Evolutionary conservation across 495 filamentous ascomycete species (phyloP), one percentile per base, ranked within the genome.

Genomic region (Penicillium coffeae): DNA sequence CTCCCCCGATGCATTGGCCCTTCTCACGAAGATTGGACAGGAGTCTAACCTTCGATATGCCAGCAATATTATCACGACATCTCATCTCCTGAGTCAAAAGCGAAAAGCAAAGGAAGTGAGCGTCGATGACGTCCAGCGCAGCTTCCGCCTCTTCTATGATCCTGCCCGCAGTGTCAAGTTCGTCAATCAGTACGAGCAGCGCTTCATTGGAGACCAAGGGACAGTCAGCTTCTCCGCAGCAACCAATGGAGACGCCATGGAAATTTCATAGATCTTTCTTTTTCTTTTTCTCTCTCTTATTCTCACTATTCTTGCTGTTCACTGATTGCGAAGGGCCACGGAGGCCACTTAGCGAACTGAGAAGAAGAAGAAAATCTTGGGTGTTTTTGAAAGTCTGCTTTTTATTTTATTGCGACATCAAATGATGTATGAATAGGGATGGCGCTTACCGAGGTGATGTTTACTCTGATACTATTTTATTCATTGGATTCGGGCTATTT

Each of bases 41-140:
- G 92, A 98, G 67, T 85, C 90, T 6, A 91, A 92, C 22, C 77
- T 98, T 14, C 77, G 93, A 43, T 98, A 98, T 63, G 91, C 88
- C 3, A 90, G 89, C 72, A 95, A 97, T 60, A 82, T 97, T 16
- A 96, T 99, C 71, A 95, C 87, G 6, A 96, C 94, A 1, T 90
- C 89, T 4, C 81, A 90, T 62, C 78, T 97, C 12, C 76, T 96
- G 44, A 74, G 77, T 56, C 67, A 77, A 70, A 97, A 97, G 79
- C 77, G 90, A 47, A 85, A 84, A 52, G 83, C 82, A 21, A 84
- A 84, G 54, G 85, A 93, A 60, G 86, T 99, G 38, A 81, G 79
- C 53, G 76, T 93, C 42, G 79, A 88, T 35, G 94, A 99, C 63
- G 91, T 99, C 21, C 86, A 95, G 73, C 80, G 90, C 45, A 92